Conservation (phyloP, 441 rosid genomes). For the Pelargonium citronellum region DNA sequence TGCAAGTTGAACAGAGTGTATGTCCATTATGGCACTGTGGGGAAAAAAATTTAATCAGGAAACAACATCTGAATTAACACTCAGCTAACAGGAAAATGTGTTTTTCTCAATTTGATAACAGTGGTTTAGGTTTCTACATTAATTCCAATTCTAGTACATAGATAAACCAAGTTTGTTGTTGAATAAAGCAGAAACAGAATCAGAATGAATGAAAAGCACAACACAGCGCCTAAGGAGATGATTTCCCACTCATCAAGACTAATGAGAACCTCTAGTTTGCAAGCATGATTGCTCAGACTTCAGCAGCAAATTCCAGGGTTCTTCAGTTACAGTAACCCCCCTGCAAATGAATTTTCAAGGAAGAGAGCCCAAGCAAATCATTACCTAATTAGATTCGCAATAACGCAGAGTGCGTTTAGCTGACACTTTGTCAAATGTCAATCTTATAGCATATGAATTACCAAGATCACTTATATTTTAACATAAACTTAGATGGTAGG, state of each 20-base stretch:
- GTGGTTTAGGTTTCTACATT: neutral
- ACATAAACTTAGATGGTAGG: neutral
- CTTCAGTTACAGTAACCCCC: too few relatives aligned
- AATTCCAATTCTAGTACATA: neutral
- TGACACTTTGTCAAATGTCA: neutral
- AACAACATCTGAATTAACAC: neutral
- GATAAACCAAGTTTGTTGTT: too few relatives aligned
- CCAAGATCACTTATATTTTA: neutral
- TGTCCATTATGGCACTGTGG: conserved; percentile 96
- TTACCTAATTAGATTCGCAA: too few relatives aligned
- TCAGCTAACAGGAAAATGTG: neutral
- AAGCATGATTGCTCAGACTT: neutral
- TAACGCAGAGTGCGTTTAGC: neutral
- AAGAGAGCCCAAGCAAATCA: too few relatives aligned
- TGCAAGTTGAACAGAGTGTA: conserved; percentile 94
- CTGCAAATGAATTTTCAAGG: too few relatives aligned
- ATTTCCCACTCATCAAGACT: neutral
- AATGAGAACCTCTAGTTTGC: neutral
- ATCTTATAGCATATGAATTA: neutral
- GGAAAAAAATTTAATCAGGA: neutral
- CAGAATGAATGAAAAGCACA: neutral
- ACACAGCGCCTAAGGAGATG: neutral
- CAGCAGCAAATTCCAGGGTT: neutral
- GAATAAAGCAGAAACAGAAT: too few relatives aligned
- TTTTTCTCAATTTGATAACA: neutral